Evolutionary conservation across 208 protist species (phyloP), one percentile per base, ranked within the genome.

Genomic region (Leishmania tarentolae): DNA sequence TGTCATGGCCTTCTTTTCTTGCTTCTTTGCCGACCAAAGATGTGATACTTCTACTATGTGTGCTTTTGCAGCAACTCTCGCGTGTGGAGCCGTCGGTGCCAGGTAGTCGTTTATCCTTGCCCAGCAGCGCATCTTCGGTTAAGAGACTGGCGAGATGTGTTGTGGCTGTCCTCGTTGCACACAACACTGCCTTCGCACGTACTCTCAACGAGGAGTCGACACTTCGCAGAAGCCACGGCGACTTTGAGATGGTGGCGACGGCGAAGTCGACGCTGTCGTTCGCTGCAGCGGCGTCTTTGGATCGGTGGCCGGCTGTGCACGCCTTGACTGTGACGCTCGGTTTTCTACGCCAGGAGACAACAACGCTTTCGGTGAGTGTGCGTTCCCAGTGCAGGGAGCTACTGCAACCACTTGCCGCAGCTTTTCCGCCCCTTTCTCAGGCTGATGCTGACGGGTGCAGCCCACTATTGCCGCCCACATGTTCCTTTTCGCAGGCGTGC

Each of bases 301-400:
- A 86, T 74, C 78, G 44, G 1, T 82, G 82, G 77, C 82, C 82
- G 13, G 82, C 72, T 2, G 74, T 79, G 24, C 77, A 80, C n/a
- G 82, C 82, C 50, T 75, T 86, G 65, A 86, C 82, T n/a, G 76
- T 72, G 53, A 61, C 65, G 7, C 63, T 86, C 31, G 71, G 70
- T n/a, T 52, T 82, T 46, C n/a, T 80, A 11, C 8, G 56, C 28
- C 78, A 82, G 53, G 82, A 82, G 42, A 46, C 78, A 13, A 42
- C 69, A 40, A 24, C 44, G 35, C 71, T 53, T 28, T n/a, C 65
- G 3, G 61, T 17, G 63, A 37, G 53, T 24, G 52, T 79, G n/a
- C 57, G 82, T 15, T 35, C 42, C 42, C 56, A 40, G 17, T 86
- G 80, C 66, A 70, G 73, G 11, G 50, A 17, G 24, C 72, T 63